Evolutionary conservation across 805 yeast genomes (phyloP), one percentile per base, ranked within the genome.

Genomic region (Zygosaccharomyces bisporus): DNA sequence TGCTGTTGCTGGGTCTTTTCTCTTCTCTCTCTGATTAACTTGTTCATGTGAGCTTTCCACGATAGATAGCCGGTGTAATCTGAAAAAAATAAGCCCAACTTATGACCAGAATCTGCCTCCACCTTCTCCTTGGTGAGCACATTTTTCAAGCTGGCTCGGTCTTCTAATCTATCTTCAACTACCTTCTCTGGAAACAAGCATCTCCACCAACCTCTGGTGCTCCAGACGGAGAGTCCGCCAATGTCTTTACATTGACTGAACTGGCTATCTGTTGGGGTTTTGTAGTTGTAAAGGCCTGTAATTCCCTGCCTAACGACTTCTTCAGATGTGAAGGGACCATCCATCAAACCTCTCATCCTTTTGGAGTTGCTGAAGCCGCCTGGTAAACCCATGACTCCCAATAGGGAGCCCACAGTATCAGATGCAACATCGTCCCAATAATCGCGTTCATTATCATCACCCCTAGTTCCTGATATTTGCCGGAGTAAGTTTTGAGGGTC

Each of bases 121-220:
- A 83, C 77, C 53, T 81, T 86, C 54, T 83, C 88, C 52, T 72
- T 77, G 21, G 81, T 71, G 44, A 80, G 56, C 16, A 74, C 57
- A 10, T 61, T 61, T 16, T 58, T 58, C 3, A 64, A 54, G 34
- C 58, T 50, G 49, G 29, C 30, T 27, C 31, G 41, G 9, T 29
- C 57, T 46, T 58, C 63, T 41, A 55, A 51, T 49, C 62, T 68
- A 34, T 46, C 60, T 45, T 56, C 69, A 40, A 54, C 73, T 50
- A 48, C 70, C 38, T 63, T 66, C 57, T 73, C 72, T 9, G 96
- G 95, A 63, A 90, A 83, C 36, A 91, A 68, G 66, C 98, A 91
- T 58, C 90, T 77, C 97, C 97, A 91, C 63, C 81, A 76, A 0
- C 97, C 98, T 17, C 75, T 72, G 29, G 77, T 67, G 59, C 88